phyloP scores from a whole-genome alignment of 495 filamentous ascomycete species.

The Podospora pseudoanserina region DNA sequence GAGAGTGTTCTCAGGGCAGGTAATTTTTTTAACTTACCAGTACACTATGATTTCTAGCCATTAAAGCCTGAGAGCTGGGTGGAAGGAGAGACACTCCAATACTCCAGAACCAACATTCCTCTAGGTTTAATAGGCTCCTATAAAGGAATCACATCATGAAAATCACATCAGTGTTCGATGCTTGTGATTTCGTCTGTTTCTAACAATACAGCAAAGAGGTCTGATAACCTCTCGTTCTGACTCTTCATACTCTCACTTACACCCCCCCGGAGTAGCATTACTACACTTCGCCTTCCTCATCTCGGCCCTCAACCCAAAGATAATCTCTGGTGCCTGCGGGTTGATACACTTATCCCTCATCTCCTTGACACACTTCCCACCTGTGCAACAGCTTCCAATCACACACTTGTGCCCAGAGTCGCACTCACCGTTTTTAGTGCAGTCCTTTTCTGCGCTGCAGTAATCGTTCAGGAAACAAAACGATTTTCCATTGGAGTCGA shows the following conservation, averaged over 20 bases:
- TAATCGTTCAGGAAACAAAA: slow-evolving; percentile 18
- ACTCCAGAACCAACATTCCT: too few species aligned
- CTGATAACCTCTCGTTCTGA: too few species aligned
- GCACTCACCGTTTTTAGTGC: background rate
- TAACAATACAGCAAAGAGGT: background rate
- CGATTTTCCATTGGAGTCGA: slow-evolving; percentile 8
- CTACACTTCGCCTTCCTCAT: background rate
- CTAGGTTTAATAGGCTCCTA: too few species aligned
- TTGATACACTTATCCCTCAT: background rate
- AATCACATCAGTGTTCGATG: background rate
- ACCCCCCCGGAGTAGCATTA: background rate
- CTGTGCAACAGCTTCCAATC: background rate
- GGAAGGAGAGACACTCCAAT: too few species aligned
- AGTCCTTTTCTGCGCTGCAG: slow-evolving; percentile 3
- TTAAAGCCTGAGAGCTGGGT: too few species aligned
- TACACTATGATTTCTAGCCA: too few species aligned
- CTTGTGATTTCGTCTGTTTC: background rate
- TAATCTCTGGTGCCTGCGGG: background rate
- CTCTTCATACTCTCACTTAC: background rate
- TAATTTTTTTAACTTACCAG: too few species aligned
- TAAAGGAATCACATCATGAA: too few species aligned
- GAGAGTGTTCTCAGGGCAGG: too few species aligned
- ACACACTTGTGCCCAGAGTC: background rate
- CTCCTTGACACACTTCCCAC: background rate
- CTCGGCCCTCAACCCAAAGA: background rate